Evolutionary conservation across 2,329 filamentous ascomycete genomes (phyloP).

Genomic region (Trichoderma arundinaceum): DNA sequence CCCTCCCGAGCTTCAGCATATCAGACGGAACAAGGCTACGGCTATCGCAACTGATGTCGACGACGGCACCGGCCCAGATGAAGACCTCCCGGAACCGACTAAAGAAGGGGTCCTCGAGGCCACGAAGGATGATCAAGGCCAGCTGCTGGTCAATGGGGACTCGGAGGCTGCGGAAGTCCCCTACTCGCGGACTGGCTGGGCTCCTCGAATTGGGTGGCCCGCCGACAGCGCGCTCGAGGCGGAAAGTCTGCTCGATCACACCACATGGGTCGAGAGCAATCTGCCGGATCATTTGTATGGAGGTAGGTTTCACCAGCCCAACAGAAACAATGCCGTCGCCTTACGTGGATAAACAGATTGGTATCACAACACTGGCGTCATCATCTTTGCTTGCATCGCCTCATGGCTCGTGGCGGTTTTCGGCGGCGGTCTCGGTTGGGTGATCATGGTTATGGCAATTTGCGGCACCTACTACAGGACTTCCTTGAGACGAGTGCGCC

Average conservation of each 20-base stretch:
- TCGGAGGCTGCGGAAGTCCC: constrained; percentile 58
- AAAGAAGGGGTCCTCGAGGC: constrained; percentile 70
- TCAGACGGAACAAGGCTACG: constrained; percentile 60
- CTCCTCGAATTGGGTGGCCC: constrained; percentile 79
- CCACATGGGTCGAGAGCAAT: constrained; percentile 83
- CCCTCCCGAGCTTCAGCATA: constrained; percentile 46
- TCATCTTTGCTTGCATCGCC: constrained; percentile 86
- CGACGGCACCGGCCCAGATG: constrained; percentile 69
- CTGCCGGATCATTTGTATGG: constrained; percentile 91
- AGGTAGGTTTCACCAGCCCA: constrained; percentile 55
- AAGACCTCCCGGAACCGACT: constrained; percentile 77
- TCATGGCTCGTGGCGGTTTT: constrained; percentile 91
- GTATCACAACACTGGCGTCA: constrained; percentile 97
- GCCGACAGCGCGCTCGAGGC: constrained; percentile 60
- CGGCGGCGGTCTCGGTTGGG: constrained; percentile 90
- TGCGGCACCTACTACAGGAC: constrained; percentile 97
- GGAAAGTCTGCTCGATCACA: constrained; percentile 81
- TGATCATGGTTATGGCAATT: constrained; percentile 88
- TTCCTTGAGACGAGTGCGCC: constrained; percentile 87
- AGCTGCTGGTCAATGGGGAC: constrained; percentile 56
- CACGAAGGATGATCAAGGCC: constrained; percentile 55
- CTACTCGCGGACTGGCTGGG: constrained; percentile 75
- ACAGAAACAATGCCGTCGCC: neutral
- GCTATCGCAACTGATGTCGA: constrained; percentile 81
- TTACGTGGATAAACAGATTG: constrained; percentile 67